Evolutionary conservation across 768 basidiomycete species (phyloP), one percentile per base, ranked within the genome.

Genomic region (Boletus coccyginus): DNA sequence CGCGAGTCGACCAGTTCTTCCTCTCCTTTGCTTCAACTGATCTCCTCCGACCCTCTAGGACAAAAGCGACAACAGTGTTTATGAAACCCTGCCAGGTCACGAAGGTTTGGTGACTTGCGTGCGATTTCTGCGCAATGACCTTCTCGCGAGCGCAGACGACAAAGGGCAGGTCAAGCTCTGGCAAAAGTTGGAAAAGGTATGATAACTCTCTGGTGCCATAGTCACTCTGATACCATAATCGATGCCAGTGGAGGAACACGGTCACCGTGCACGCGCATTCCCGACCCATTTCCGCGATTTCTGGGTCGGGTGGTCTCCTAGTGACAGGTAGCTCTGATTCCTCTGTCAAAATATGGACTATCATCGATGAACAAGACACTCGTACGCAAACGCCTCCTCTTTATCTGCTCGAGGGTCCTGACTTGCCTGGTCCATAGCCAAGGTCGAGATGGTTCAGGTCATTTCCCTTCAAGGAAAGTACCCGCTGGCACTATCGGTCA

Each of bases 321-420:
- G 78, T 87, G 3, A 92, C 92, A 0, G 94, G 91, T 1, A 85
- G 90, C 16, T 96, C 94, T 0, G 94, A 98, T 69, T 83, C 86
- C 1, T 73, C 74, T 1, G 78, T 95, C 42, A 92, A 90, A 70
- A 75, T 92, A 29, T 98, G 92, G 92, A 70, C 72, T 32, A 46
- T 86, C 32, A 19, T 45, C 27, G 41, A 64, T 55, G 55, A 59
- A 53, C 57, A 63, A 56, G 55, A 73, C 63, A 49, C 50, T 64
- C 65, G 76, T 78, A 69, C 31, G 59, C 29, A 21, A 14, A 46
- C 9, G 9, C 41, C 13, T 44, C 33, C 24, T 51, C 27, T 50
- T 38, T 27, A 12, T 31, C 1, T 35, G 39, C 55, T 50, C 61
- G n/a, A 53, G 52, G 27, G 46, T 52, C 24, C 29, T 52, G 16